Evolutionary conservation across 441 rosid species (phyloP).

Genomic region (Populus hybrid): DNA sequence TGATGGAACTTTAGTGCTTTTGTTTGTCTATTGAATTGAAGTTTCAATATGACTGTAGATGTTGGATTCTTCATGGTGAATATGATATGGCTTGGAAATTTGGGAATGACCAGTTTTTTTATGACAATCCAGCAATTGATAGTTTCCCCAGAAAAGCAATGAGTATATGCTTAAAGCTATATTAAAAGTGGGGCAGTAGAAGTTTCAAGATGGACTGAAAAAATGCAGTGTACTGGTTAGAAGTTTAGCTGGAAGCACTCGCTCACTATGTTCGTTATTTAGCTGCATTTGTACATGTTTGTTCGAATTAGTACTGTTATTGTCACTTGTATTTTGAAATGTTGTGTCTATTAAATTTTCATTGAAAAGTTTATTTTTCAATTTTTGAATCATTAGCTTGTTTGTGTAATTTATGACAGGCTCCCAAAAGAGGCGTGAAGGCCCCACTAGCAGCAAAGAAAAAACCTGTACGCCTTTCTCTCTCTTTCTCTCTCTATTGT

Average conservation of each 20-base stretch:
- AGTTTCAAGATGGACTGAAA: neutral
- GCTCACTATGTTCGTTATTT: neutral
- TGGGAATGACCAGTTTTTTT: neutral
- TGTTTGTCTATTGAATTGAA: neutral
- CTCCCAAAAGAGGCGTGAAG: neutral
- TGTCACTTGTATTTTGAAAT: no score
- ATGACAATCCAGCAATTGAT: neutral
- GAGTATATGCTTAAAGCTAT: neutral
- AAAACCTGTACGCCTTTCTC: neutral
- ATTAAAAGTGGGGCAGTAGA: neutral
- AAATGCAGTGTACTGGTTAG: neutral
- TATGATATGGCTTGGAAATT: neutral
- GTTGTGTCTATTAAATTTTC: no score
- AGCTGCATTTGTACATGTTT: no score
- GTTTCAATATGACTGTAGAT: neutral
- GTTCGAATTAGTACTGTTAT: neutral
- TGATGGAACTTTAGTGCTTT: neutral
- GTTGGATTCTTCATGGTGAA: neutral
- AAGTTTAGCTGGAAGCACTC: neutral
- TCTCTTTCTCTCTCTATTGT: neutral
- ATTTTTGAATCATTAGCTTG: neutral
- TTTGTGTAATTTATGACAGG: neutral
- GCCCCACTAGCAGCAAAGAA: neutral
- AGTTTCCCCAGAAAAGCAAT: neutral
- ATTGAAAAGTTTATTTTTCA: no score